Evolutionary conservation across 495 filamentous ascomycete genomes (phyloP).

Genomic region (Aspergillus avenaceus): DNA sequence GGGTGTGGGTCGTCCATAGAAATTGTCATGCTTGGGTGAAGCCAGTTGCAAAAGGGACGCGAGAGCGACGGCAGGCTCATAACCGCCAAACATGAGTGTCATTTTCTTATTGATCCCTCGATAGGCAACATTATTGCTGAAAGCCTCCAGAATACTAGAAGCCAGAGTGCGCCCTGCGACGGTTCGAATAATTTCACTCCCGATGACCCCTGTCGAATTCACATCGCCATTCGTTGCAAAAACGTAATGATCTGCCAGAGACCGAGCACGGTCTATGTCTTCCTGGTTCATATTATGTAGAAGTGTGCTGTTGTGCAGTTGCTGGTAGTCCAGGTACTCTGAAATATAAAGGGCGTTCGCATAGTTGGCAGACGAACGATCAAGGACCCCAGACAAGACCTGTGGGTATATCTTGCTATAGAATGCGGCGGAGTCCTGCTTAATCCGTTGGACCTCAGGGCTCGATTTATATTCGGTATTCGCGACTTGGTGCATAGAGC

Average conservation of each 20-base stretch:
- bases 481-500: conserved; percentile 39
- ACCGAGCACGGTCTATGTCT: conserved; percentile 53
- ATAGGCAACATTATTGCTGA: conserved; percentile 46
- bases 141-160: conserved; percentile 53
- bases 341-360: conserved; percentile 57
- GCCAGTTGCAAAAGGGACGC: conserved; percentile 65
- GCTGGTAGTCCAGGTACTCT: conserved; percentile 71
- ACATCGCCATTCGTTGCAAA: conserved; percentile 60
- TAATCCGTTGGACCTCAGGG: conserved; percentile 30
- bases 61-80: conserved; percentile 69
- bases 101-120: conserved; percentile 46
- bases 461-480: conserved; percentile 35
- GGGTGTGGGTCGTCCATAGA: conserved; percentile 66
- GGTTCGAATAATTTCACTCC: conserved; percentile 52
- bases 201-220: conserved; percentile 35
- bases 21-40: conserved; percentile 46
- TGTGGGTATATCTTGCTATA: conserved; percentile 45
- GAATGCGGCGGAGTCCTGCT: conserved; percentile 38
- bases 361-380: conserved; percentile 44
- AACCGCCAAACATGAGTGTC: conserved; percentile 64
- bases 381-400: conserved; percentile 31
- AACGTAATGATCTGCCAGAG: conserved; percentile 63
- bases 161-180: conserved; percentile 64
- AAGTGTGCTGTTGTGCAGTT: conserved; percentile 65
- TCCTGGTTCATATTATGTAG: conserved; percentile 46